These are phyloP conservation scores for Didymella glomerata DNA, from an alignment of 2,329 filamentous ascomycete genomes.

Conservation along the genomic window DNA sequence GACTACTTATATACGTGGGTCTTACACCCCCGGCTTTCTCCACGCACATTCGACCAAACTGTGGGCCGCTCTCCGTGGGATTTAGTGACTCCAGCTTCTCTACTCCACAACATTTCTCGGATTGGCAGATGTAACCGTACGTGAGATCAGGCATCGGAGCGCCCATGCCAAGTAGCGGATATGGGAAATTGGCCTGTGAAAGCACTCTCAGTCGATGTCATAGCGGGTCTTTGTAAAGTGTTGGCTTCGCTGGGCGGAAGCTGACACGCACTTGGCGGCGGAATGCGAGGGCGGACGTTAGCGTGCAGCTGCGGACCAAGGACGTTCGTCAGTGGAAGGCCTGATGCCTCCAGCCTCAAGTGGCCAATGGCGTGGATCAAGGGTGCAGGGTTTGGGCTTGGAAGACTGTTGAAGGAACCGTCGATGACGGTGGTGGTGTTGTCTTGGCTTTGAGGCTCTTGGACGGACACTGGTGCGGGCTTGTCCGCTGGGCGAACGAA, in stretches of 20 bases:
- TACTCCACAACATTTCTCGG: conserved; percentile 25
- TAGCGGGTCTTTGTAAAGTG: conserved; percentile 32
- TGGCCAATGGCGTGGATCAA: conserved; percentile 6
- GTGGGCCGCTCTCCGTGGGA: conserved; percentile 19
- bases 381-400: not conserved
- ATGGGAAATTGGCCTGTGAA: conserved; percentile 14
- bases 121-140: conserved; percentile 41
- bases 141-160: conserved; percentile 22
- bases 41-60: conserved; percentile 18
- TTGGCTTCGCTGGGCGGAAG: conserved; percentile 33
- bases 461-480: conserved; percentile 14
- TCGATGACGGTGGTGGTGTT: conserved; percentile 19
- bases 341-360: conserved; percentile 1
- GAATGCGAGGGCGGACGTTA: conserved; percentile 20
- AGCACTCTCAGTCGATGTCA: conserved; percentile 38
- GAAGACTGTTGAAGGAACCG: conserved; percentile 13
- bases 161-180: conserved; percentile 25
- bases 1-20: conserved; percentile 15
- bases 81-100: conserved; percentile 22
- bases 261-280: conserved; percentile 30
- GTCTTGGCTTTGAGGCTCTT: conserved; percentile 23
- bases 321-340: conserved; percentile 16
- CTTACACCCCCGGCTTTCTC: conserved; percentile 11
- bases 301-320: conserved; percentile 21
- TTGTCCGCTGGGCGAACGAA: conserved; percentile 17